phyloP scores from a whole-genome alignment of 345 rosid species.

The Geranium rotundifolium region DNA sequence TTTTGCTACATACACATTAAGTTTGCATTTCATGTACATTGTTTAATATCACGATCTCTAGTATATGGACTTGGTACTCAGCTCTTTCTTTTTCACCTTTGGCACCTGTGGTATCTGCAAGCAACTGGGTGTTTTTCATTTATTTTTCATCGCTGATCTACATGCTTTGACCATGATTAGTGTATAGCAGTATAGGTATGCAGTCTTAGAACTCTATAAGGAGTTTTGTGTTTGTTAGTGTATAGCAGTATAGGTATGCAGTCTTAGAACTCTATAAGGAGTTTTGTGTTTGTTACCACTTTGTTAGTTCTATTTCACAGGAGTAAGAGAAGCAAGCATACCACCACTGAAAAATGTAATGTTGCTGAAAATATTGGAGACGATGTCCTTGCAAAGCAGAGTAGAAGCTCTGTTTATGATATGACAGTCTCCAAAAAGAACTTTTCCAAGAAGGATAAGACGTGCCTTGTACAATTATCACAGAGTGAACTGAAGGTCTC shows the following conservation, averaged over 20 bases:
- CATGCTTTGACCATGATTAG: background rate
- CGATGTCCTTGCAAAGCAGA: conserved; percentile 13
- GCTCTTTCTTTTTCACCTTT: background rate
- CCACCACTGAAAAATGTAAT: conserved; percentile 27
- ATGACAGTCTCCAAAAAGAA: conserved; percentile 1
- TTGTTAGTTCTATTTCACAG: conserved; percentile 21
- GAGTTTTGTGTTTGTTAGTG: background rate
- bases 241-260: background rate
- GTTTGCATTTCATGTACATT: background rate
- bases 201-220: background rate
- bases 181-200: background rate
- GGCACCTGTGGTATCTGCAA: background rate
- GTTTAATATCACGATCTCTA: background rate
- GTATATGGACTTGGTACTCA: background rate
- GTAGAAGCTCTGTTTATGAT: conserved; percentile 12
- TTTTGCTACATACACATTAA: background rate
- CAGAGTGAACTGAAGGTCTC: conserved; percentile 12
- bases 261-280: background rate
- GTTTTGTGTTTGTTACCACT: background rate
- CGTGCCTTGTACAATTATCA: conserved; percentile 14
- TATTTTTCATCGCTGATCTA: too few relatives aligned
- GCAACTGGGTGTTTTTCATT: background rate
- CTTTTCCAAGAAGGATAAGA: conserved; percentile 18
- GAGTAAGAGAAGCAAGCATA: conserved; percentile 55
- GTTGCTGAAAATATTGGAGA: conserved; percentile 14